Base-by-base conservation (phyloP, 176 grass and related monocot species). In the Musa troglodytarum region DNA sequence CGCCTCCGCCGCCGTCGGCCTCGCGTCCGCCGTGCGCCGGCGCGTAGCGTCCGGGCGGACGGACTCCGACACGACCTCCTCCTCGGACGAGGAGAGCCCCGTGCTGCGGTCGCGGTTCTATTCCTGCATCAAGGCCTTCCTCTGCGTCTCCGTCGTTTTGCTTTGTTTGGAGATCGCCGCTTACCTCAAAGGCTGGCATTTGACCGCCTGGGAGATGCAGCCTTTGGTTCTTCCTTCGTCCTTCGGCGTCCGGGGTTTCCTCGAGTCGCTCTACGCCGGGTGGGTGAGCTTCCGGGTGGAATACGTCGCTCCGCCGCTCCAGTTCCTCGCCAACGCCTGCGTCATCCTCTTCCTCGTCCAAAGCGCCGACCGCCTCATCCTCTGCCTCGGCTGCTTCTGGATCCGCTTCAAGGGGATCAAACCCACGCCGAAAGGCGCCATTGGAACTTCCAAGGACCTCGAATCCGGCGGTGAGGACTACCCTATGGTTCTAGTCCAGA, bases 121-220 rank as follows among this genome's bases (percentile, higher is more conserved):
- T 26, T 49, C 67, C 8, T 49, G 43, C 26, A 69, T 69, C 67
- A 69, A 69, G 67, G 29, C 23, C 12, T 69, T 69, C 25, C 67
- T 69, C 43, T 69, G 26, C 2, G 1, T 69, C 11, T 69, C 67
- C 29, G 67, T 69, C 29, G 9, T 69, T 17, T 0, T 69, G 67
- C 67, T 69, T 2, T 25, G 34, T 4, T 50, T 69, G 26, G 67
- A 69, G 67, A 19, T 69, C 26, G 67, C 67, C 13, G 67, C 67
- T 12, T 69, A 69, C 67, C 13, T 69, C 67, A 69, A 50, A 49
- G 67, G 67, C 23, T 69, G 67, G 67, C 67, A 69, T 69, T 69
- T 69, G 67, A 34, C 9, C 7, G 67, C 67, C 28, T 25, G 26
- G 9, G 8, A 50, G 14, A 34, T 69, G 34, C 67, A 21, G 25